These are phyloP conservation scores for Elsinoe fawcettii DNA, from an alignment of 2,329 filamentous ascomycete species.

Conservation along the genomic window DNA sequence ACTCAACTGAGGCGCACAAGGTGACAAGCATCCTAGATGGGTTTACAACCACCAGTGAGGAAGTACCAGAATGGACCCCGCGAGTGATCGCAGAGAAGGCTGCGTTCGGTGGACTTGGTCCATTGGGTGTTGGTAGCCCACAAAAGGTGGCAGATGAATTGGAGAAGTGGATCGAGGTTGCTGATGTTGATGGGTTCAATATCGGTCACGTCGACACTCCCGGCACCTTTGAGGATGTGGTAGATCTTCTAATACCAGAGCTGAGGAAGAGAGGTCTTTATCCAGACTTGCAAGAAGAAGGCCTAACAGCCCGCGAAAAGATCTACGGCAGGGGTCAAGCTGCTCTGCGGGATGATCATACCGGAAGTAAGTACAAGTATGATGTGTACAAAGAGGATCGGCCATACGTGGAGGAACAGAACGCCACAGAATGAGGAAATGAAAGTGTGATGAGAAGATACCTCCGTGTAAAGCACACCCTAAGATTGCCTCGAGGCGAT, in stretches of 20 bases:
- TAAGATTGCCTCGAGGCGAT: no score
- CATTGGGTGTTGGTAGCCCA: slow-evolving; percentile 40
- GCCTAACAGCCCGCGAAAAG: slow-evolving; percentile 40
- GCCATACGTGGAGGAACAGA: slow-evolving; percentile 26
- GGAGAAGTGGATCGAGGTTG: slow-evolving; percentile 40
- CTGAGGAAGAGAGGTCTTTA: slow-evolving; percentile 32
- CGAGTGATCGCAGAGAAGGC: slow-evolving; percentile 40
- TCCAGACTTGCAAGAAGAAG: neutral
- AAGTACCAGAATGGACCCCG: slow-evolving; percentile 41
- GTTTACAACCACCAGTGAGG: slow-evolving; percentile 43
- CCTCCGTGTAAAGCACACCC: no score
- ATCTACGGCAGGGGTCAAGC: slow-evolving; percentile 54
- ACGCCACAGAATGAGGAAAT: neutral
- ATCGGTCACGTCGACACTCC: slow-evolving; percentile 34
- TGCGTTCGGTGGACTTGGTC: slow-evolving; percentile 31
- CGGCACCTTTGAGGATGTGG: slow-evolving; percentile 46
- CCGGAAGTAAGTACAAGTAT: slow-evolving; percentile 54
- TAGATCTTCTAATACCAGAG: slow-evolving; percentile 44
- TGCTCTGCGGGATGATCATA: slow-evolving; percentile 50
- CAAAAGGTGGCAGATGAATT: slow-evolving; percentile 41
- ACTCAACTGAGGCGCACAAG: slow-evolving; percentile 47
- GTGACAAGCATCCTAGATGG: slow-evolving; percentile 25
- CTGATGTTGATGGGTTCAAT: slow-evolving; percentile 27
- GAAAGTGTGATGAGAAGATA: neutral
- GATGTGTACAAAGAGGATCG: slow-evolving; percentile 51